Base-by-base conservation (phyloP, 768 basidiomycete genomes). In the Phlebiopsis flavidoalba region DNA sequence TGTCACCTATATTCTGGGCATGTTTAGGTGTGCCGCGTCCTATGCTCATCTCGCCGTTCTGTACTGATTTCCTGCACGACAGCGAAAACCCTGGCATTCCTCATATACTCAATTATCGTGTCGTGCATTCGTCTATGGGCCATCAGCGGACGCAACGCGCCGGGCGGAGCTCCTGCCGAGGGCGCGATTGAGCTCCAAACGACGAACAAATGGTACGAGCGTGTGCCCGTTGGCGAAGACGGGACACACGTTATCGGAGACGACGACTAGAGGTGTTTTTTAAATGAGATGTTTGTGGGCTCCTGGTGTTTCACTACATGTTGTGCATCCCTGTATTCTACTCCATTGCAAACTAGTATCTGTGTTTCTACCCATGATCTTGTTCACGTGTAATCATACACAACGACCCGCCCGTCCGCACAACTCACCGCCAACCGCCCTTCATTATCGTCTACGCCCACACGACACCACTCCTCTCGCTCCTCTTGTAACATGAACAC, bases 1-100 rank as follows among this genome's bases (percentile, higher is more conserved):
- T 67, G 93, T 95, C 60, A 94, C 94, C 0, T 96, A 95, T 67
- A 79, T 89, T 40, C 79, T 95, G 17, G 88, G 91, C 69, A 87
- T 93, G 80, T 88, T 86, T 76, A 88, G 88, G 90, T 88, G 43
- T 31, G 80, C 56, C 19, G 31, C 49, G 36, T 36, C 40, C 17
- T 5, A 17, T 26, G 43, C 46, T 57, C 53, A 36, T 15, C 50
- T 40, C 4, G 19, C 65, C 36, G 52, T 60, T 57, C 21, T 36
- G n/a, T 43, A 51, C 51, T 43, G 54, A 36, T 37, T n/a, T 56
- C 10, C 15, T 31, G 15, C 52, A 26, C 60, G 54, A 33, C 61
- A 89, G 88, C n/a, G n/a, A n/a, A n/a, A n/a, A n/a, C n/a, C 67
- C 77, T 88, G 50, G 84, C 91, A 0, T 95, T 95, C 78, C 62